Evolutionary conservation across 1,284 basidiomycete species (phyloP), one percentile per base, ranked within the genome.

Genomic region (Rhodotorula sp.): DNA sequence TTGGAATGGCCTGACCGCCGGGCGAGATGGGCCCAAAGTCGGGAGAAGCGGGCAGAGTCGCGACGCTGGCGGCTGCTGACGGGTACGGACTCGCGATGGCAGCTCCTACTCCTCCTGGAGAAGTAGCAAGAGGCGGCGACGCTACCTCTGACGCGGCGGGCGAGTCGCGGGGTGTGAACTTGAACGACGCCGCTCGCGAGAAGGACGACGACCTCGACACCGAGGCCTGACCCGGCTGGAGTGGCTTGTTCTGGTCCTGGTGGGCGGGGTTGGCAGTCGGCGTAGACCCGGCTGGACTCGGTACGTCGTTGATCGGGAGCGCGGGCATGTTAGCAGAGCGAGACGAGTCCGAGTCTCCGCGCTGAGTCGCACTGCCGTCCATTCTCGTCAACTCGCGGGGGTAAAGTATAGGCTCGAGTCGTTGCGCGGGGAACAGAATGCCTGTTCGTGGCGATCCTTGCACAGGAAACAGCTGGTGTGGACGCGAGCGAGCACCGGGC

Each of bases 161-260:
- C n/a, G 38, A 34, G 28, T 60, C 64, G 38, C 67, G 67, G 6
- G 68, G 71, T 7, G 71, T 73, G 66, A 73, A 68, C 28, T 57
- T 60, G 66, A 73, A 70, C 48, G 66, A 67, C 38, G 68, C 68
- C 5, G 71, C 71, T n/a, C 71, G 66, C 1, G 63, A 68, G 71
- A 73, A 67, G 34, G 68, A 70, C 45, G 62, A 50, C 10, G 66
- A 66, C 31, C 71, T 62, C 23, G 65, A 67, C n/a, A 72, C 57
- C n/a, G 45, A 12, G 0, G 64, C 47, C 38, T 43, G 43, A 38
- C 52, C 23, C 54, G 49, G 55, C 28, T 45, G 21, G 21, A 16
- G 49, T 21, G 23, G 49, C 34, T 43, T 34, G n/a, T 16, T 14
- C 28, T 38, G 15, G 45, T 48, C 45, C 16, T 28, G 45, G 16